A percentile compares a stretch with the other conserved stretches of the same genome.
Evolutionary conservation across 2,329 filamentous ascomycete species (phyloP).

Genomic region (Ceratocystis albifundus): DNA sequence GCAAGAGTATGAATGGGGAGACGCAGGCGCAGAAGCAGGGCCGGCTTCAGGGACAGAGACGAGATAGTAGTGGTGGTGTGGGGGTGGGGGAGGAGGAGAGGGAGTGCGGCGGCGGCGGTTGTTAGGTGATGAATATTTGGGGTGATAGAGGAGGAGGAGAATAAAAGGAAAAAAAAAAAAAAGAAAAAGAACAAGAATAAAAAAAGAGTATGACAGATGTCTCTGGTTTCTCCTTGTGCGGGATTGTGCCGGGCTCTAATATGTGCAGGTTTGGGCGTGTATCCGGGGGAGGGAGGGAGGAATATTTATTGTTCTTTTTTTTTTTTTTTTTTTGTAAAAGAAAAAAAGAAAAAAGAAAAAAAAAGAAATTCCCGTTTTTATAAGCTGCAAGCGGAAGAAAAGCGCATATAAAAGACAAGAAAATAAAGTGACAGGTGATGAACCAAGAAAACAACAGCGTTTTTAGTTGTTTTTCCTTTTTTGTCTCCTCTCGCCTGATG

Average conservation of each 20-base stretch:
- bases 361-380: background rate
- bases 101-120: background rate
- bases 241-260: background rate
- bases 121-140: background rate
- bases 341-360: too few species aligned
- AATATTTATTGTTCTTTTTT: background rate
- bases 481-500: background rate
- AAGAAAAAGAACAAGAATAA: slow-evolving; percentile 22
- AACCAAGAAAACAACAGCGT: background rate
- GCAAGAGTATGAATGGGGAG: background rate
- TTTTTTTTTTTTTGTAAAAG: background rate
- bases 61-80: slow-evolving; percentile 3
- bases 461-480: background rate
- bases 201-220: slow-evolving; percentile 14
- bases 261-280: background rate
- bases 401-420: background rate
- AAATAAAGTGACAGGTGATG: slow-evolving; percentile 1
- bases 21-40: slow-evolving; percentile 13
- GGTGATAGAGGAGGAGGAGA: slow-evolving; percentile 8
- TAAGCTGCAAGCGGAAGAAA: slow-evolving; percentile 6
- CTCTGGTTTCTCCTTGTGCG: slow-evolving; percentile 1
- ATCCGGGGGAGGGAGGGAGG: background rate
- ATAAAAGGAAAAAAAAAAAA: slow-evolving; percentile 23
- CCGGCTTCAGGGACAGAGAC: slow-evolving; percentile 16
- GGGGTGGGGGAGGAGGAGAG: background rate